A percentile compares a stretch with the other conserved stretches of the same genome.
Evolutionary conservation across 495 filamentous ascomycete species (phyloP).

Genomic region (Chlorociboria aeruginascens): DNA sequence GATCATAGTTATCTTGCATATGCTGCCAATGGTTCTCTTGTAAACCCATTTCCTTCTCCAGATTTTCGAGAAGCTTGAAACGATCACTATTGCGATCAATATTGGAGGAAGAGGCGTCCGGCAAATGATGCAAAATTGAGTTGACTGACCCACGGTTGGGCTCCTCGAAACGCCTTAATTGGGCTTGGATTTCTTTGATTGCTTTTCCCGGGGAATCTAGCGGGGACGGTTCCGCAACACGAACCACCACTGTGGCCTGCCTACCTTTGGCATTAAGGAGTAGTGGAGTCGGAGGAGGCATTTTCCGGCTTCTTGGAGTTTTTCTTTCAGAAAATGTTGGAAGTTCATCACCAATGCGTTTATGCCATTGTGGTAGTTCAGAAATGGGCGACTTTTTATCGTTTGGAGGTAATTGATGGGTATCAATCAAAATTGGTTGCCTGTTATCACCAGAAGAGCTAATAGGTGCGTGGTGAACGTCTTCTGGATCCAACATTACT

Average conservation of each 20-base stretch:
- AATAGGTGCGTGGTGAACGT: neutral
- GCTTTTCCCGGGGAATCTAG: slow-evolving; percentile 36
- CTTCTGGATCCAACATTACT: slow-evolving; percentile 25
- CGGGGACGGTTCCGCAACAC: slow-evolving; percentile 22
- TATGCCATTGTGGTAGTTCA: slow-evolving; percentile 26
- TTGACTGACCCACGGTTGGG: slow-evolving; percentile 10
- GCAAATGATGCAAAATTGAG: slow-evolving; percentile 11
- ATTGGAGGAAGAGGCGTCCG: slow-evolving; percentile 20
- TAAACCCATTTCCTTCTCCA: slow-evolving; percentile 41
- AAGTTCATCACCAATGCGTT: slow-evolving; percentile 38
- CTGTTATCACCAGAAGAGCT: slow-evolving; percentile 3
- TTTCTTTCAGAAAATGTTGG: slow-evolving; percentile 39
- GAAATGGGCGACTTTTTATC: slow-evolving; percentile 3
- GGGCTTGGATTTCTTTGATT: slow-evolving; percentile 35
- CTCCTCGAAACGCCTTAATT: slow-evolving; percentile 25
- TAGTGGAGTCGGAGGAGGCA: slow-evolving; percentile 37
- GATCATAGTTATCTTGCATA: slow-evolving; percentile 32
- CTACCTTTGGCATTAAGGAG: slow-evolving; percentile 27
- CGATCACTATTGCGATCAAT: slow-evolving; percentile 6
- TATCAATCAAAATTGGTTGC: slow-evolving; percentile 13
- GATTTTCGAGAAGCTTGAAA: slow-evolving; percentile 33
- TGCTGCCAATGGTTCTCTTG: slow-evolving; percentile 39
- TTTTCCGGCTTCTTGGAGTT: slow-evolving; percentile 19
- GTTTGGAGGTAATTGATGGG: slow-evolving; percentile 8
- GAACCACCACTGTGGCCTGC: slow-evolving; percentile 17